Evolutionary conservation across 441 rosid genomes (phyloP), one percentile per base, ranked within the genome.

Genomic region (Lepidium campestre): DNA sequence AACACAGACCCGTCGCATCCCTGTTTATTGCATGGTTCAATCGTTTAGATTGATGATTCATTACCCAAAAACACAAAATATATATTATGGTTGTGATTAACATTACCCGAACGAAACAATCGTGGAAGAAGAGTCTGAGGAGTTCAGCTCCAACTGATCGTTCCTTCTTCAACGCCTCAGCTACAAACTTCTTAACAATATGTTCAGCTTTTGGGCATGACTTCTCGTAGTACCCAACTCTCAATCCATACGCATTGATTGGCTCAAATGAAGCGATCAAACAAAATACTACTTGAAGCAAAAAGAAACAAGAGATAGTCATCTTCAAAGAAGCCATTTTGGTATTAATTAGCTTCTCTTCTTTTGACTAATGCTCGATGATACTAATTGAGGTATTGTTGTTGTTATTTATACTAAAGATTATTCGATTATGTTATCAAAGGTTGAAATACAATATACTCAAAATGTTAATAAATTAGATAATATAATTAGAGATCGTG

Each of bases 1-100:
- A 89, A 61, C 10, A 89, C 3, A 1, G 96, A 89, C 5, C 65
- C 91, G 14, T 89, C 93, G n/a, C 96, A 89, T 8, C 96, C 96
- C 96, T 85, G 59, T 56, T 4, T 27, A 27, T 27, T 62, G 20
- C 56, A 68, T 31, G 41, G 44, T 35, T 44, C 62, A 59, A 42
- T 35, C n/a, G n/a, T n/a, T n/a, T n/a, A n/a, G n/a, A n/a, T n/a
- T n/a, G n/a, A n/a, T n/a, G n/a, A n/a, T n/a, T n/a, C n/a, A n/a
- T n/a, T n/a, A n/a, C n/a, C n/a, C n/a, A n/a, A n/a, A n/a, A n/a
- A n/a, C n/a, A n/a, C n/a, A n/a, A n/a, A n/a, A n/a, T n/a, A n/a
- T n/a, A n/a, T n/a, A n/a, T n/a, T n/a, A n/a, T n/a, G n/a, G n/a
- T n/a, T n/a, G n/a, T n/a, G n/a, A n/a, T n/a, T n/a, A n/a, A n/a